These are phyloP conservation scores for Rhodotorula sp. DNA, from an alignment of 1,284 basidiomycete species.

Conservation along the genomic window DNA sequence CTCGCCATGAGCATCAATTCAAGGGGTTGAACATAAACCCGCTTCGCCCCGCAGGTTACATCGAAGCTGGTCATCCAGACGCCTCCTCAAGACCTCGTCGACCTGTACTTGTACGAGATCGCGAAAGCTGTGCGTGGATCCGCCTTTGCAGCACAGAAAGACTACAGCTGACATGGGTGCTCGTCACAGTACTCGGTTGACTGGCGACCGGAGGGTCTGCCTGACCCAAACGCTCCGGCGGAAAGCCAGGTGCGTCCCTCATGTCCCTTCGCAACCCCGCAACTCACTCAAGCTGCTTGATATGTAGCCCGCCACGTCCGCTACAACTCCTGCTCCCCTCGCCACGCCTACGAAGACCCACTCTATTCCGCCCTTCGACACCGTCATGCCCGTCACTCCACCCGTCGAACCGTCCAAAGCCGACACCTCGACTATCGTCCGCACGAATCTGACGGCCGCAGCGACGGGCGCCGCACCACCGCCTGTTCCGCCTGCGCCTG, in stretches of 20 bases:
- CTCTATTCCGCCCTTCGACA: conserved; percentile 27
- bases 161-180: too few species aligned
- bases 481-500: neutral
- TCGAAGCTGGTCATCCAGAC: conserved; percentile 68
- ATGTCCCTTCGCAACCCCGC: neutral
- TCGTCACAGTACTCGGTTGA: conserved; percentile 62
- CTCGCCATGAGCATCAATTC: conserved; percentile 34
- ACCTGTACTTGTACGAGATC: conserved; percentile 83
- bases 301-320: neutral
- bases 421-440: conserved; percentile 13
- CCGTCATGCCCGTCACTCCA: conserved; percentile 26
- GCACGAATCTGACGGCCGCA: conserved; percentile 18
- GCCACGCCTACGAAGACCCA: conserved; percentile 15
- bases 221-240: conserved; percentile 14
- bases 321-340: neutral
- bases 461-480: neutral
- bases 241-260: conserved; percentile 9
- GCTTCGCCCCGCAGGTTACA: conserved; percentile 56
- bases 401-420: conserved; percentile 27
- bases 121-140: conserved; percentile 60
- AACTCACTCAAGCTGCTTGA: neutral
- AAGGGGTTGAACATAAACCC: neutral
- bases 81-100: conserved; percentile 71
- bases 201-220: conserved; percentile 57
- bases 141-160: neutral